A percentile compares a stretch with the other conserved stretches of the same genome.
phyloP scores from a whole-genome alignment of 2,329 filamentous ascomycete genomes.

The Pseudonectria buxi region DNA sequence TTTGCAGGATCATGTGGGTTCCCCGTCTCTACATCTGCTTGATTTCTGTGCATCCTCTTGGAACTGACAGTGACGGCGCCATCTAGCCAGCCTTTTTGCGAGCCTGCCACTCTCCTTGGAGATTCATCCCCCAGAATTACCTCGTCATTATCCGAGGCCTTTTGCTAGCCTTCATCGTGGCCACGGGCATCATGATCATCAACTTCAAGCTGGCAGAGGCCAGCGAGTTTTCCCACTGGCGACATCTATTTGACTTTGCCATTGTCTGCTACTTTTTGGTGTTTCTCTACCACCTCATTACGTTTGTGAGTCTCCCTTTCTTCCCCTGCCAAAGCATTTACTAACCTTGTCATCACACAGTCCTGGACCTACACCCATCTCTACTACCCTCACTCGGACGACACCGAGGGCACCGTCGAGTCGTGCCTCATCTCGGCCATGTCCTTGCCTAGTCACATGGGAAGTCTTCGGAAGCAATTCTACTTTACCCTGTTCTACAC shows the following conservation, averaged over 20 bases:
- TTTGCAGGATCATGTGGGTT: conserved; percentile 31
- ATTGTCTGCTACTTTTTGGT: conserved; percentile 36
- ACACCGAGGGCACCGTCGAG: conserved; percentile 30
- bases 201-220: conserved; percentile 40
- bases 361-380: conserved; percentile 47
- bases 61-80: too few species aligned
- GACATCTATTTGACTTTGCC: conserved; percentile 44
- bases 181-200: conserved; percentile 33
- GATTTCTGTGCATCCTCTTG: too few species aligned
- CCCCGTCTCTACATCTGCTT: too few species aligned
- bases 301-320: conserved; percentile 34
- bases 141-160: conserved; percentile 38
- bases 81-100: conserved; percentile 43
- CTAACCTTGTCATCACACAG: conserved; percentile 29
- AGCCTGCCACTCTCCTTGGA: conserved; percentile 46
- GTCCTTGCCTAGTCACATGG: conserved; percentile 39
- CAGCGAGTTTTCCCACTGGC: conserved; percentile 33
- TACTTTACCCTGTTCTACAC: conserved; percentile 47
- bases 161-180: conserved; percentile 37
- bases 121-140: conserved; percentile 37
- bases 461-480: conserved; percentile 35
- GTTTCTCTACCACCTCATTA: conserved; percentile 39
- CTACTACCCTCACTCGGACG: conserved; percentile 37
- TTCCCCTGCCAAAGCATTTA: background rate
- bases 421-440: conserved; percentile 32